These are phyloP conservation scores for Solanum hybrid DNA, from an alignment of 305 asterid genomes.

Conservation along the genomic window DNA sequence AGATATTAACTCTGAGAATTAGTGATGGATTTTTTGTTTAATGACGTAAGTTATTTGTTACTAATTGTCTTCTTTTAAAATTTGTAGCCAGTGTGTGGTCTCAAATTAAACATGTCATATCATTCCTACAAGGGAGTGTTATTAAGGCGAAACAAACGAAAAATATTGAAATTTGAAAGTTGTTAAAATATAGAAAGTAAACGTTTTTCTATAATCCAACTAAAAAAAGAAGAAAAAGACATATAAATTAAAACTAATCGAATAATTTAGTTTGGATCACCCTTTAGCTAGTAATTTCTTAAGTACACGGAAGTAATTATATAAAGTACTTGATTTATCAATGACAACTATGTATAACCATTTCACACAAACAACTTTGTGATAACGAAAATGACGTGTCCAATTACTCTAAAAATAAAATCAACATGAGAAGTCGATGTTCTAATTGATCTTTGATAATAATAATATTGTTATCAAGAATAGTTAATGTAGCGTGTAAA, in stretches of 20 bases:
- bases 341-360: neutral
- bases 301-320: neutral
- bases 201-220: neutral
- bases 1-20: neutral
- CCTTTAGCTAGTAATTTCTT: neutral
- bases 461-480: neutral
- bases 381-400: neutral
- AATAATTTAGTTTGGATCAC: neutral
- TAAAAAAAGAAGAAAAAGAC: neutral
- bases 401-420: neutral
- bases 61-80: neutral
- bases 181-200: neutral
- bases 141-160: neutral
- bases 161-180: neutral
- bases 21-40: neutral
- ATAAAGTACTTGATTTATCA: neutral
- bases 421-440: neutral
- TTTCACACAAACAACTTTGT: neutral
- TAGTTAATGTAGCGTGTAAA: neutral
- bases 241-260: neutral
- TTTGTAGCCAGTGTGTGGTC: neutral
- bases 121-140: neutral
- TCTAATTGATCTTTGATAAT: neutral
- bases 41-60: neutral
- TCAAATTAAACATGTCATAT: neutral